Conservation (phyloP, 768 basidiomycete genomes). For the Psilocybe tampanensis region DNA sequence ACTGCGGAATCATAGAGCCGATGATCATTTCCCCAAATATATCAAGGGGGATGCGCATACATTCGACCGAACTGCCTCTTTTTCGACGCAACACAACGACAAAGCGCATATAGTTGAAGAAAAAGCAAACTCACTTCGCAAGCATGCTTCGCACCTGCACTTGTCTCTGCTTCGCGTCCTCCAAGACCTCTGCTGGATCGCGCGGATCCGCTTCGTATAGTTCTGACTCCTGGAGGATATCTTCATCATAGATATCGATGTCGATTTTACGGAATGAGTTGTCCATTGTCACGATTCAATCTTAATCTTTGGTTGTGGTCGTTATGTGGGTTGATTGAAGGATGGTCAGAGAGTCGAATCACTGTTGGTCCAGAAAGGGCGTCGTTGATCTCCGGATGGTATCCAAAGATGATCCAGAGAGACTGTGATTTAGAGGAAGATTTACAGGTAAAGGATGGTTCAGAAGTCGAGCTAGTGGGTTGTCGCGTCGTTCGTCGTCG, state of each 20-base stretch:
- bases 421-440: no score
- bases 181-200: conserved; percentile 69
- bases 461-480: no score
- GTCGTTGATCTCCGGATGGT: no score
- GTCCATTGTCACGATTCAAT: conserved; percentile 32
- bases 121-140: conserved; percentile 62
- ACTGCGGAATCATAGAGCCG: no score
- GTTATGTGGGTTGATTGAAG: not conserved
- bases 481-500: no score
- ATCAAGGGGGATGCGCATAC: not conserved
- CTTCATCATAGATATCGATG: conserved; percentile 93
- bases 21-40: no score
- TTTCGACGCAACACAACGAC: not conserved
- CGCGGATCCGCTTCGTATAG: conserved; percentile 87
- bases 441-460: no score
- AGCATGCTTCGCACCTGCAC: conserved; percentile 70
- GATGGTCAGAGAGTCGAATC: not conserved
- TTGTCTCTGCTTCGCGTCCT: conserved; percentile 78
- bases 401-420: no score
- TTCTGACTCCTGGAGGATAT: conserved; percentile 80
- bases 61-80: not conserved
- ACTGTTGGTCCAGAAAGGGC: no score
- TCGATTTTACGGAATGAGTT: conserved; percentile 88
- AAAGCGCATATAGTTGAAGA: not conserved
- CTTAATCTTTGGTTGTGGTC: not conserved